A percentile compares a stretch with the other conserved stretches of the same genome.
Conservation (phyloP, 2,329 filamentous ascomycete genomes). For the Trichoderma endophyticum region DNA sequence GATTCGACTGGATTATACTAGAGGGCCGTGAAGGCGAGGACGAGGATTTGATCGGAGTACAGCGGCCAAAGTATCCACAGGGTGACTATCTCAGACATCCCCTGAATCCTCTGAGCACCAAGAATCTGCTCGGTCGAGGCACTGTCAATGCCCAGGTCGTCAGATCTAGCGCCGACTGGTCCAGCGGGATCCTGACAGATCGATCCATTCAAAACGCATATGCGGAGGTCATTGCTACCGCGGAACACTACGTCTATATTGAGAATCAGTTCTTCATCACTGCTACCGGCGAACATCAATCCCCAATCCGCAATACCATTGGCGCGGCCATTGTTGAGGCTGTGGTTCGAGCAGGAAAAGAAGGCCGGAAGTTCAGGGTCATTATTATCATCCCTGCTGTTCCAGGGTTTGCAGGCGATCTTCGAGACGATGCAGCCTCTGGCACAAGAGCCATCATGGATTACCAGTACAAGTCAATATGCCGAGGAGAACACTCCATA, state of each 20-base stretch:
- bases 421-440: constrained; percentile 75
- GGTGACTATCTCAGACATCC: constrained; percentile 86
- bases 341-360: constrained; percentile 74
- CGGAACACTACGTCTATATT: constrained; percentile 92
- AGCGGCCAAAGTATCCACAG: constrained; percentile 83
- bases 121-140: constrained; percentile 62
- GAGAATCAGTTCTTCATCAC: constrained; percentile 99
- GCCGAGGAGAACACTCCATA: constrained; percentile 86
- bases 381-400: constrained; percentile 89
- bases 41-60: constrained; percentile 83
- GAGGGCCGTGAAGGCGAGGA: constrained; percentile 72
- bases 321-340: constrained; percentile 89
- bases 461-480: constrained; percentile 96
- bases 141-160: constrained; percentile 80
- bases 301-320: constrained; percentile 82
- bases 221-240: constrained; percentile 76
- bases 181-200: constrained; percentile 80
- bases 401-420: constrained; percentile 89
- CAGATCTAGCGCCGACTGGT: constrained; percentile 92
- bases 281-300: constrained; percentile 83
- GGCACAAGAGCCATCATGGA: constrained; percentile 97
- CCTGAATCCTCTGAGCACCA: constrained; percentile 63
- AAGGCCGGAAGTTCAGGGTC: constrained; percentile 82
- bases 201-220: constrained; percentile 88
- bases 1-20: constrained; percentile 81